phyloP scores from a whole-genome alignment of 331 rosid species.

The Rhamnella rubrinervis region DNA sequence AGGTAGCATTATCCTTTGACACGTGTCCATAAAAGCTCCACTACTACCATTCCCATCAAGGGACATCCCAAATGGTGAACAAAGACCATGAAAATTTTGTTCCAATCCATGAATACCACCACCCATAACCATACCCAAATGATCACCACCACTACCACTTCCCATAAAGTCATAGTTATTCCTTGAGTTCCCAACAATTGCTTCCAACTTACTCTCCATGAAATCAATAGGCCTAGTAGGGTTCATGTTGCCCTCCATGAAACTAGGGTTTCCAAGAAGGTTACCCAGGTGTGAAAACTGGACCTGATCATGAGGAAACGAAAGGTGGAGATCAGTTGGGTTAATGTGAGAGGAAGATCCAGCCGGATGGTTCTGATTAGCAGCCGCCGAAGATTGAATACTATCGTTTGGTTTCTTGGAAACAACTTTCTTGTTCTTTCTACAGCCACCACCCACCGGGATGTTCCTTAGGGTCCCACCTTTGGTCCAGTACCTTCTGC shows the following conservation, averaged over 20 bases:
- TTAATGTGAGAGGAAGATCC: constrained; percentile 30
- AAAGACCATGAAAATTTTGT: constrained; percentile 51
- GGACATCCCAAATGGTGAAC: constrained; percentile 66
- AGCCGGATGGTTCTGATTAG: constrained; percentile 25
- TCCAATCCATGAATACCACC: constrained; percentile 33
- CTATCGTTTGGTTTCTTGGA: constrained; percentile 53
- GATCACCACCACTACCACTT: constrained; percentile 33
- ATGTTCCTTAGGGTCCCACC: constrained; percentile 95
- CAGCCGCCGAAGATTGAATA: constrained; percentile 5
- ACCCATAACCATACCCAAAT: constrained; percentile 35
- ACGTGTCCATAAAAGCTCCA: constrained; percentile 50
- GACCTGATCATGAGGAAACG: constrained; percentile 51
- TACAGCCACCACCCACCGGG: constrained; percentile 91
- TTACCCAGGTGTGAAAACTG: constrained; percentile 58
- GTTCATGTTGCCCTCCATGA: constrained; percentile 25
- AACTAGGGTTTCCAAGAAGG: constrained; percentile 50
- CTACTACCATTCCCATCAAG: constrained; percentile 40
- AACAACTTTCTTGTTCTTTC: constrained; percentile 83
- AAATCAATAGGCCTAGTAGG: constrained; percentile 52
- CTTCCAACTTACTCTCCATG: constrained; percentile 70
- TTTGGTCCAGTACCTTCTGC: constrained; percentile 95
- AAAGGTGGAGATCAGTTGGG: constrained; percentile 68
- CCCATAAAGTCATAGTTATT: constrained; percentile 51
- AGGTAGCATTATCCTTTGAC: constrained; percentile 68
- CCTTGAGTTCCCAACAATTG: constrained; percentile 52